Evolutionary conservation across 768 basidiomycete species (phyloP).

Genomic region (Mycena albidolilacea): DNA sequence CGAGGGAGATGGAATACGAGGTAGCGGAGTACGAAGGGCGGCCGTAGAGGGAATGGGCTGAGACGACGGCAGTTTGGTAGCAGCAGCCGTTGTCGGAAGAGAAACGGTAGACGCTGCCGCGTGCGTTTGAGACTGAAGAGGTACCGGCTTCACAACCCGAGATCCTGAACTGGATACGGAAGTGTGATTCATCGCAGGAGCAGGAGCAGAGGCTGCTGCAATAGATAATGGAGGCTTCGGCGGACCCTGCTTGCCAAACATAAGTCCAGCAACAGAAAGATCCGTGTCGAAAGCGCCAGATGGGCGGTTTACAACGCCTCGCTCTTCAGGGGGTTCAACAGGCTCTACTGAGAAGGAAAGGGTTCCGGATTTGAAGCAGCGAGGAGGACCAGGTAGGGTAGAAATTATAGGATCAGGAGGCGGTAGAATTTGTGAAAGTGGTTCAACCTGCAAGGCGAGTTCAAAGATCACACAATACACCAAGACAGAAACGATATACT

Average conservation of each 20-base stretch:
- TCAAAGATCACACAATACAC: not conserved
- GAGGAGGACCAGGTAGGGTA: slow-evolving; percentile 26
- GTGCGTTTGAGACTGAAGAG: not conserved
- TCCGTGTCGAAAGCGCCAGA: slow-evolving; percentile 6
- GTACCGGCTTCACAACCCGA: not conserved
- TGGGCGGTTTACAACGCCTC: not conserved
- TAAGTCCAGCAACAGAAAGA: slow-evolving; percentile 25
- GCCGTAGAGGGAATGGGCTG: not conserved
- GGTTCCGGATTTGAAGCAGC: slow-evolving; percentile 37
- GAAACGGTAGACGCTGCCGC: not conserved
- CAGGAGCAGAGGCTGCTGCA: not conserved
- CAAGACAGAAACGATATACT: slow-evolving; percentile 16
- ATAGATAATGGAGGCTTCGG: slow-evolving; percentile 2
- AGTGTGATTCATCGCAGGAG: not conserved
- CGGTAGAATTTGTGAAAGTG: not conserved
- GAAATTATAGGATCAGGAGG: slow-evolving; percentile 15
- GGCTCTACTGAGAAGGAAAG: slow-evolving; percentile 19
- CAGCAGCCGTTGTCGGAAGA: not conserved
- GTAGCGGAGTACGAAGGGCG: not conserved
- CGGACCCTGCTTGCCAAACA: slow-evolving; percentile 34
- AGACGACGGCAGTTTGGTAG: not conserved
- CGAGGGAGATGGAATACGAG: not conserved
- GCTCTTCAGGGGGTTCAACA: slow-evolving; percentile 1
- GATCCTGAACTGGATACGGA: not conserved
- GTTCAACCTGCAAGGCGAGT: slow-evolving; percentile 24